Evolutionary conservation across 1,139 yeast genomes (phyloP).

Genomic region (Saccharomycopsis crataegensis): DNA sequence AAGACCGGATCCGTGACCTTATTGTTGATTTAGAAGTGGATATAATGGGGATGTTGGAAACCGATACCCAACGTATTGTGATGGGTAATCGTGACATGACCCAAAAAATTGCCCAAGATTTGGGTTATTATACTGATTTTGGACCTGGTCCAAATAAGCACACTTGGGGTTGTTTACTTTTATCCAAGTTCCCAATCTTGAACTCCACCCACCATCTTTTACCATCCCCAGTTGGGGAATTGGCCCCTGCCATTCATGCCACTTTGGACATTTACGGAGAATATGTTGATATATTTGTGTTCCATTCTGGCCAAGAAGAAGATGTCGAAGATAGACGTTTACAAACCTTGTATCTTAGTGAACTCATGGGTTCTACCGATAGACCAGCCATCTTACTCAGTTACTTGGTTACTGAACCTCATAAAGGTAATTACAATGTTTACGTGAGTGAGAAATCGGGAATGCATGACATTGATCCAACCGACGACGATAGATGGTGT

Average conservation of each 20-base stretch:
- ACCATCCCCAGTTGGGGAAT: constrained; percentile 95
- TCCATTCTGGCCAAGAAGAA: constrained; percentile 98
- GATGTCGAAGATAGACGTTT: constrained; percentile 88
- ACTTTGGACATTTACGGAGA: constrained; percentile 87
- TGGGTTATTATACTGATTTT: constrained; percentile 90
- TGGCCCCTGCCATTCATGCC: constrained; percentile 97
- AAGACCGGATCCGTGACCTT: constrained; percentile 78
- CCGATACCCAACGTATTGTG: constrained; percentile 87
- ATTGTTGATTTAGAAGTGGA: constrained; percentile 82
- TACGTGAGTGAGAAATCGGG: constrained; percentile 79
- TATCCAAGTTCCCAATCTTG: constrained; percentile 89
- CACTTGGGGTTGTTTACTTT: constrained; percentile 94
- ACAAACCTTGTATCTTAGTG: constrained; percentile 71
- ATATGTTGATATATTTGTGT: constrained; percentile 81
- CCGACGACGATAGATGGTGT: constrained; percentile 98
- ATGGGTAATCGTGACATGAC: constrained; percentile 95
- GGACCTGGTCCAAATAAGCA: constrained; percentile 98
- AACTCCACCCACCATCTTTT: constrained; percentile 83
- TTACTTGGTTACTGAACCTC: constrained; percentile 82
- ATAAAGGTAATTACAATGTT: constrained; percentile 83
- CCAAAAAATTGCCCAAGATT: constrained; percentile 83
- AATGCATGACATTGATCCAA: constrained; percentile 87
- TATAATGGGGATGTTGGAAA: constrained; percentile 82
- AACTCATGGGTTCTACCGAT: constrained; percentile 69
- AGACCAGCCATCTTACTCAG: constrained; percentile 80